These are phyloP conservation scores for Kwoniella dendrophila DNA, from an alignment of 768 basidiomycete species.

Conservation along the genomic window DNA sequence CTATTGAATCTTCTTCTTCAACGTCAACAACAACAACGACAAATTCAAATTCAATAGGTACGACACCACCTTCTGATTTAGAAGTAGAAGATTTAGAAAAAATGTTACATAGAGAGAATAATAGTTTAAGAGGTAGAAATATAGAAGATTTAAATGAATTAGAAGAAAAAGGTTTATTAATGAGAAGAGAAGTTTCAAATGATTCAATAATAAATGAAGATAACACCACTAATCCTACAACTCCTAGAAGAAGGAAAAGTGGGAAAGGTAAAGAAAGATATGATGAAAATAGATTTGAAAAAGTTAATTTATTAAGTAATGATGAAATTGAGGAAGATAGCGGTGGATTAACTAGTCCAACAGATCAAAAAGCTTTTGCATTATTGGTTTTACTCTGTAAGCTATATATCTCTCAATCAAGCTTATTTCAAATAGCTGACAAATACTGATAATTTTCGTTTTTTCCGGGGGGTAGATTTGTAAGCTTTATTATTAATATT, in stretches of 20 bases:
- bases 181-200: conserved; percentile 13
- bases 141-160: conserved; percentile 45
- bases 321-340: conserved; percentile 26
- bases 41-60: conserved; percentile 1
- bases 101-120: conserved; percentile 30
- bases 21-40: too few species aligned
- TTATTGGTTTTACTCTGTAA: conserved; percentile 83
- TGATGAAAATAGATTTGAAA: conserved; percentile 17
- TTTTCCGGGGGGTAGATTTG: background rate
- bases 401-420: conserved; percentile 45
- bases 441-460: background rate
- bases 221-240: background rate
- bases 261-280: conserved; percentile 22
- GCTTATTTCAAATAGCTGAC: too few species aligned
- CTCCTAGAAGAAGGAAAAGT: conserved; percentile 7
- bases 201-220: conserved; percentile 6
- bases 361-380: conserved; percentile 82
- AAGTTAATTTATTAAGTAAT: conserved; percentile 3
- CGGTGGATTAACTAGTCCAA: conserved; percentile 61
- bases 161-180: conserved; percentile 48
- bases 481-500: too few species aligned
- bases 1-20: conserved; percentile 8
- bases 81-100: background rate
- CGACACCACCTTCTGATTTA: conserved; percentile 1
- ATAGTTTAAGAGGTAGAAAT: conserved; percentile 40